Percentiles rank a stretch among this genome's conserved stretches.
phyloP scores from a whole-genome alignment of 805 yeast genomes.

The Pichia nanzhaoensis region DNA sequence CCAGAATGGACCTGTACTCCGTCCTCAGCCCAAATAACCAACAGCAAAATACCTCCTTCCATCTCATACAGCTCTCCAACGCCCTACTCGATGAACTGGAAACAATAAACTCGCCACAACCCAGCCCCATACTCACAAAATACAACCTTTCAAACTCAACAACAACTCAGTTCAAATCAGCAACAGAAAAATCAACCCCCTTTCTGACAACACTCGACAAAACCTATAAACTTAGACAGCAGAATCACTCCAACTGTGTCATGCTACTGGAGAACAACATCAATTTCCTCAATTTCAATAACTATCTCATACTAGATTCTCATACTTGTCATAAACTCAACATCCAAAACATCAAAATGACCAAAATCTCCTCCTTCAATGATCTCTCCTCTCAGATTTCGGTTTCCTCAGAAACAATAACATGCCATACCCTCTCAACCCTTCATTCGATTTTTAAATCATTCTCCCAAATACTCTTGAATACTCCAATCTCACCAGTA shows the following conservation, averaged over 20 bases:
- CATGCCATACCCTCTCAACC: background rate
- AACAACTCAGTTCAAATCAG: constrained; percentile 19
- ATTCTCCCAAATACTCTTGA: background rate
- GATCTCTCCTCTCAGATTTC: background rate
- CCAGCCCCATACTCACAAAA: background rate
- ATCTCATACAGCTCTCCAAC: constrained; percentile 9
- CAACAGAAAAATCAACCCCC: constrained; percentile 24
- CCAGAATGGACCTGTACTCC: constrained; percentile 27
- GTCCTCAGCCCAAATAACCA: constrained; percentile 15
- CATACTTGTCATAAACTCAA: background rate
- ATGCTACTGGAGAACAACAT: constrained; percentile 35
- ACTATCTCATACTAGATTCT: constrained; percentile 8
- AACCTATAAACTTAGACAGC: constrained; percentile 65
- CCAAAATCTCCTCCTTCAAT: background rate
- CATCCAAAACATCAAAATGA: background rate
- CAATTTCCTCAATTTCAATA: constrained; percentile 5
- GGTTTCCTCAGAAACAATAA: background rate
- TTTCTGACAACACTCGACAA: constrained; percentile 52
- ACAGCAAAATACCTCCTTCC: background rate
- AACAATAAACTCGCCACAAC: too few species aligned
- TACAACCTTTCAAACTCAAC: constrained; percentile 16
- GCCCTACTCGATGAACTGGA: constrained; percentile 2
- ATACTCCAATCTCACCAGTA: constrained; percentile 1
- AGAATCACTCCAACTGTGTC: constrained; percentile 85
- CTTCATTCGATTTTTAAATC: background rate